These are phyloP conservation scores for Rhizomucor miehei DNA, from an alignment of 371 early-diverging fungal genomes.

Conservation along the genomic window DNA sequence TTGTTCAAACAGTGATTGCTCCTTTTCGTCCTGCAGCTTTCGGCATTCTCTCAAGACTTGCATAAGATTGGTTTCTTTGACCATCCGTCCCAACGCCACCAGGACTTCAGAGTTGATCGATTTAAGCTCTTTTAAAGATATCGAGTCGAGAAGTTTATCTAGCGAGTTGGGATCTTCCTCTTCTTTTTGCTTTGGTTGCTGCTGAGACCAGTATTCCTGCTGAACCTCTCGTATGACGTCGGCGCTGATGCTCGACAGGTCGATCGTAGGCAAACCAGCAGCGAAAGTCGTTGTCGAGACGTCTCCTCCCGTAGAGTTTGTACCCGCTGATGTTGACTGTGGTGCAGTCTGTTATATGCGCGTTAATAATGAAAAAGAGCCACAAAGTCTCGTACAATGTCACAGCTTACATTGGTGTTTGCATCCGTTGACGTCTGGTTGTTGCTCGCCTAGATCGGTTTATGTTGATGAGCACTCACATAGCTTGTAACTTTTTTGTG, in stretches of 20 bases:
- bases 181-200: background rate
- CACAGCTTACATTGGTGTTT: background rate
- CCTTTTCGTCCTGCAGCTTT: constrained; percentile 33
- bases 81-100: constrained; percentile 24
- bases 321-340: background rate
- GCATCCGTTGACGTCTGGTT: background rate
- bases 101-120: constrained; percentile 39
- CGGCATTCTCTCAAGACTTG: constrained; percentile 25
- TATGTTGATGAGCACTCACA: background rate
- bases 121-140: constrained; percentile 17
- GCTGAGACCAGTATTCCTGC: constrained; percentile 24
- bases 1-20: constrained; percentile 27
- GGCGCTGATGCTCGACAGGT: constrained; percentile 30
- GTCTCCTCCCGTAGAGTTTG: background rate
- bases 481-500: background rate
- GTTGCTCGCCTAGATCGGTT: background rate
- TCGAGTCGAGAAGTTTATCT: constrained; percentile 12
- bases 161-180: constrained; percentile 7
- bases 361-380: too few species aligned
- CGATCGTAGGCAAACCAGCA: constrained; percentile 15
- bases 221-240: constrained; percentile 38
- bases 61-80: constrained; percentile 32
- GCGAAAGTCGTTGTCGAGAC: background rate
- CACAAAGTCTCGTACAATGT: too few species aligned
- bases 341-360: too few species aligned